Conservation (phyloP, 164 flowering plant genomes). For the Berberis vulgaris region DNA sequence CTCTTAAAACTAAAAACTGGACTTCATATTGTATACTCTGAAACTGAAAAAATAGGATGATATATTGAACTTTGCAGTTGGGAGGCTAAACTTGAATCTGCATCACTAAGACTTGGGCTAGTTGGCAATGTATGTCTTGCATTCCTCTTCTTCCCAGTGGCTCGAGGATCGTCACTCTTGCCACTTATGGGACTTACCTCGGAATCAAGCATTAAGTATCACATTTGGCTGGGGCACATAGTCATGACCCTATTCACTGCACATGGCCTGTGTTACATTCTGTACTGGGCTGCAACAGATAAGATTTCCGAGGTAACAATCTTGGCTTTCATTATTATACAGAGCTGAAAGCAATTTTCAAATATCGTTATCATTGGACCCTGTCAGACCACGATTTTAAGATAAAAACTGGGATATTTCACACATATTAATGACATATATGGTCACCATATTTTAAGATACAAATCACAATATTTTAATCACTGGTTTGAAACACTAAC, state of each 20-base stretch:
- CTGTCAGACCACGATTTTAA: background rate
- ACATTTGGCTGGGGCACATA: conserved; percentile 71
- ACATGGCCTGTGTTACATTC: conserved; percentile 45
- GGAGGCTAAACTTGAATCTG: conserved; percentile 36
- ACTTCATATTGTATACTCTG: background rate
- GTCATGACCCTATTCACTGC: conserved; percentile 46
- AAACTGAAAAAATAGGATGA: background rate
- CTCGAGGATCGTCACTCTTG: conserved; percentile 65
- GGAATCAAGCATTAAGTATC: conserved; percentile 61
- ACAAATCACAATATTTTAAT: no score
- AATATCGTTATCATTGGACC: background rate
- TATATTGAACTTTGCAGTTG: conserved; percentile 32
- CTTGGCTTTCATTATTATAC: background rate
- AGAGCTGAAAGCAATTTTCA: background rate
- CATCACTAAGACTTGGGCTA: conserved; percentile 38
- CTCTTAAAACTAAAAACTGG: background rate
- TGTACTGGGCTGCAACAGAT: conserved; percentile 35
- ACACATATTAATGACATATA: no score
- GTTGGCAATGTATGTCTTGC: conserved; percentile 62
- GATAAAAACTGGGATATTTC: background rate
- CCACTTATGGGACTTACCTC: conserved; percentile 59
- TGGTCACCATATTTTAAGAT: no score
- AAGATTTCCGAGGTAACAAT: conserved; percentile 28
- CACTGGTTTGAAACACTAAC: no score
- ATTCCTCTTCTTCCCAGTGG: conserved; percentile 71